These are phyloP conservation scores for Chlamydomonas reinhardtii DNA, from an alignment of 163 green algal species.

Conservation along the genomic window DNA sequence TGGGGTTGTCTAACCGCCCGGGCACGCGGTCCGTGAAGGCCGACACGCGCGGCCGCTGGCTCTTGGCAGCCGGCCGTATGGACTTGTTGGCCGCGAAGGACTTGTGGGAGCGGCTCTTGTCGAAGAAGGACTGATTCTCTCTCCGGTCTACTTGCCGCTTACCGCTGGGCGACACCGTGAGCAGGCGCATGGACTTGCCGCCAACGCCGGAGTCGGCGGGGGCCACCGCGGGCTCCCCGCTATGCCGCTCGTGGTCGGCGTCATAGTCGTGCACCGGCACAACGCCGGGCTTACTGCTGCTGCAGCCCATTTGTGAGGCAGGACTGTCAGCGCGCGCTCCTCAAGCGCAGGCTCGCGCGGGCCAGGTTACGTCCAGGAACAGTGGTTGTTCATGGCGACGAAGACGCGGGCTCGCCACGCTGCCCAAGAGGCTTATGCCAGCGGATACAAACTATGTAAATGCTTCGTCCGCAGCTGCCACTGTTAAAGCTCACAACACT, in stretches of 20 bases:
- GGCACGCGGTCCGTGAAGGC: conserved; percentile 27
- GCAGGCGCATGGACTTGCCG: background rate
- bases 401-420: too few relatives aligned
- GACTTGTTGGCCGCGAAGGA: background rate
- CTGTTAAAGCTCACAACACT: too few relatives aligned
- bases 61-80: too few relatives aligned
- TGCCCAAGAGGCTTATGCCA: too few relatives aligned
- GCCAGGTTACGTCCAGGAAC: too few relatives aligned
- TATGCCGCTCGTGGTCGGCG: background rate
- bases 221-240: background rate
- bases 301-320: conserved; percentile 18
- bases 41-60: background rate
- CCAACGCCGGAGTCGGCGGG: background rate
- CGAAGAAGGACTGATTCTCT: conserved; percentile 42
- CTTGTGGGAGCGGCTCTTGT: conserved; percentile 32
- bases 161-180: background rate
- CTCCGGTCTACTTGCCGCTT: conserved; percentile 24
- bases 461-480: too few relatives aligned
- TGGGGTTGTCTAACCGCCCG: background rate
- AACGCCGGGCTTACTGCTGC: conserved; percentile 14
- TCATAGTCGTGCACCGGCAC: conserved; percentile 19
- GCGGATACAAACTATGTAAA: too few relatives aligned
- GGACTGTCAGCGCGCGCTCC: too few relatives aligned
- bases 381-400: too few relatives aligned
- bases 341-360: too few relatives aligned